Evolutionary conservation across 768 basidiomycete genomes (phyloP), one percentile per base, ranked within the genome.

Genomic region (Collybiopsis confluens): DNA sequence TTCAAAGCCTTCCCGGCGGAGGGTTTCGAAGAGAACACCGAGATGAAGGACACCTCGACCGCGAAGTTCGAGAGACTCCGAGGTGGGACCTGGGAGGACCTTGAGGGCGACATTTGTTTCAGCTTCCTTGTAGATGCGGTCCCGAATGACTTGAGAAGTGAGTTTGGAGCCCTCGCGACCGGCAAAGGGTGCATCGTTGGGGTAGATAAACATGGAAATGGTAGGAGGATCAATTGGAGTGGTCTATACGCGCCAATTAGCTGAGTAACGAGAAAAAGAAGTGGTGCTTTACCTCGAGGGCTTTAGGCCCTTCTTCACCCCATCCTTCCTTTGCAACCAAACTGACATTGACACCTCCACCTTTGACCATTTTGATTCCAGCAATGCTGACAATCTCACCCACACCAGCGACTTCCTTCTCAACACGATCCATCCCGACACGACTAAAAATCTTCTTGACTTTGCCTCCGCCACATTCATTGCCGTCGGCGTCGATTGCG

Each of bases 201-300:
- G 71, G 55, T 76, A 69, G 2, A 79, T 64, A 46, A 73, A 68
- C 58, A 77, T 71, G 20, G 74, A 76, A 56, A 79, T 78, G 6
- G 76, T 79, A 0, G 76, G 77, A 1, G 77, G 76, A 61, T 78
- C 76, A 27, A 79, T 79, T 28, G 76, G 77, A 0, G 76, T 77
- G 2, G 76, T 62, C 60, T 62, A 58, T 15, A 51, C n/a, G 15
- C 21, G 26, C n/a, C n/a, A n/a, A n/a, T n/a, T n/a, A n/a, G n/a
- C n/a, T n/a, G n/a, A 43, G 33, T 4, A 11, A 23, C 21, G 13
- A 45, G 33, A 28, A n/a, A 2, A 11, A 4, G 0, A 47, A 27
- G 8, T 11, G 42, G 26, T 9, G 21, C 20, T 67, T 2, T 54
- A 73, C 73, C 2, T 73, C 73, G 16, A 77, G 61, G 4, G 74